Evolutionary conservation across 306 rosid species (phyloP).

Genomic region (Sindora glabra): DNA sequence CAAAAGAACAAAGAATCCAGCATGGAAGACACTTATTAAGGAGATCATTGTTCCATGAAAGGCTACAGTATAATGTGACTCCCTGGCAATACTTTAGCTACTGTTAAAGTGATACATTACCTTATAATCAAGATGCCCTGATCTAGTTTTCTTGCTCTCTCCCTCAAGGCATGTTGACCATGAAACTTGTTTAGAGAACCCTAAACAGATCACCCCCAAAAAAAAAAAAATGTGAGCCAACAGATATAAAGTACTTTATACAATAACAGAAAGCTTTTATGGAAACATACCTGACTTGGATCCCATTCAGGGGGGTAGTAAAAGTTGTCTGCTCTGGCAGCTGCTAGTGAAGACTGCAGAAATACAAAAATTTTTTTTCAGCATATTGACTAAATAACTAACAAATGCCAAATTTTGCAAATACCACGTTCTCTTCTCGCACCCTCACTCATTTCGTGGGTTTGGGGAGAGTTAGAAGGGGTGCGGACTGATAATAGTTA

Average conservation of each 20-base stretch:
- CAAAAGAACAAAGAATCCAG: not conserved
- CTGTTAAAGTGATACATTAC: constrained; percentile 21
- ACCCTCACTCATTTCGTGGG: not conserved
- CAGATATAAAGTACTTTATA: not conserved
- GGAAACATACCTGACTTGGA: constrained; percentile 59
- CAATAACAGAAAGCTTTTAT: not conserved
- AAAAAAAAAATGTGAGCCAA: constrained; percentile 13
- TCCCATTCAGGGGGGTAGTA: constrained; percentile 97
- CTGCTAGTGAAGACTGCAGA: constrained; percentile 86
- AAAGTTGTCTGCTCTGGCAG: constrained; percentile 90
- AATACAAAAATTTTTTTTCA: constrained; percentile 32
- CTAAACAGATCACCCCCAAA: constrained; percentile 38
- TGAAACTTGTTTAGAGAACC: constrained; percentile 86
- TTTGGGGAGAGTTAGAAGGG: not conserved
- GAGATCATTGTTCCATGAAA: not conserved
- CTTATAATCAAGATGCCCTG: constrained; percentile 87
- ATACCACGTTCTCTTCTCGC: not conserved
- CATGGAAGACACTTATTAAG: too few relatives aligned
- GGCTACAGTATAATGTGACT: not conserved
- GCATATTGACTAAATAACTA: constrained; percentile 1
- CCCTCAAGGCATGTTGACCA: constrained; percentile 93
- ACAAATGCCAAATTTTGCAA: not conserved
- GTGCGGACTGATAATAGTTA: not conserved
- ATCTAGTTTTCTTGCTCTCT: constrained; percentile 82
- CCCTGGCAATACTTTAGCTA: not conserved